These are phyloP conservation scores for Amborella trichopoda DNA, from an alignment of 164 flowering plant species.

Conservation along the genomic window DNA sequence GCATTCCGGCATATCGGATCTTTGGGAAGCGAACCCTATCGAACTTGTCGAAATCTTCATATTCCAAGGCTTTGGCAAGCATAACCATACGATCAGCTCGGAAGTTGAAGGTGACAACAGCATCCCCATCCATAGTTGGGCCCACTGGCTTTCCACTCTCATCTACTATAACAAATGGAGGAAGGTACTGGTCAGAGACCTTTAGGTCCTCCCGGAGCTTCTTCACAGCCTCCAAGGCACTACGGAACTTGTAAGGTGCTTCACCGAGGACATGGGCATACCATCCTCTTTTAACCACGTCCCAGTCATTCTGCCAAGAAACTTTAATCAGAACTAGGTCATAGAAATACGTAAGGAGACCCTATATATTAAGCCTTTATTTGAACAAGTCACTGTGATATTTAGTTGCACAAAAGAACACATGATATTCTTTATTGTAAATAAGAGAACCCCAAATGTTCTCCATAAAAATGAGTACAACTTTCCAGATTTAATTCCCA, in stretches of 20 bases:
- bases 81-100: constrained; percentile 97
- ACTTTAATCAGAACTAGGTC: no score
- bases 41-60: constrained; percentile 75
- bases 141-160: constrained; percentile 77
- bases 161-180: constrained; percentile 93
- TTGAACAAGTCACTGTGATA: no score
- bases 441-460: no score
- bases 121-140: constrained; percentile 93
- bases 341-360: no score
- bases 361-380: no score
- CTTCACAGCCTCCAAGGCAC: constrained; percentile 78
- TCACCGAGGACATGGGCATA: constrained; percentile 99
- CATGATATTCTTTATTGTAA: no score
- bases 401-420: no score
- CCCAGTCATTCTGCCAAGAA: constrained; percentile 92
- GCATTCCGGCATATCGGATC: constrained; percentile 95
- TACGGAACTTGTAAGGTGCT: constrained; percentile 81
- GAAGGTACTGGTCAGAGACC: constrained; percentile 71
- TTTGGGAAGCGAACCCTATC: constrained; percentile 88
- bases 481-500: no score
- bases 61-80: constrained; percentile 90
- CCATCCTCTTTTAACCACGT: constrained; percentile 92
- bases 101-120: constrained; percentile 90
- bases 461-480: no score
- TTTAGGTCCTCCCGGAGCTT: constrained; percentile 47